Percentiles rank a stretch among this genome's conserved stretches.
phyloP scores from a whole-genome alignment of 2,329 filamentous ascomycete species.

The Sordariomycetes sp. region DNA sequence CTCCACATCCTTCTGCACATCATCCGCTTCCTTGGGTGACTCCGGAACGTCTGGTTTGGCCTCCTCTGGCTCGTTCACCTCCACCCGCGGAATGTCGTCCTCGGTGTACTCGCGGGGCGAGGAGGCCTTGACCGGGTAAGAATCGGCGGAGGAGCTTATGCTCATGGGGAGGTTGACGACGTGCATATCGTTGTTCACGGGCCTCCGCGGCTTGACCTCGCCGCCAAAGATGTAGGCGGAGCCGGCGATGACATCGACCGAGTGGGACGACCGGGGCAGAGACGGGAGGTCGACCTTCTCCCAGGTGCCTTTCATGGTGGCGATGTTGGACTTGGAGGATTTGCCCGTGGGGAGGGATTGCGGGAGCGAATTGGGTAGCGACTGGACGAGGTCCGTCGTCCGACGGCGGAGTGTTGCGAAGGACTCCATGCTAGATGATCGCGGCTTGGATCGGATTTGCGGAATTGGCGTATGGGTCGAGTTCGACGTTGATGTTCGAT shows the following conservation, averaged over 20 bases:
- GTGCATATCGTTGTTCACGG: slow-evolving; percentile 65
- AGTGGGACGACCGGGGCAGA: slow-evolving; percentile 65
- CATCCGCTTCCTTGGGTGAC: slow-evolving; percentile 21
- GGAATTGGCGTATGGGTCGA: not conserved
- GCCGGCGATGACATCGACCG: slow-evolving; percentile 47
- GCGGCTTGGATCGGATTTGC: not conserved
- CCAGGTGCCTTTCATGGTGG: slow-evolving; percentile 46
- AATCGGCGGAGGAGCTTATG: slow-evolving; percentile 43
- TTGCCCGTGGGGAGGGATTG: slow-evolving; percentile 1
- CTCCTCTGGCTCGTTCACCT: slow-evolving; percentile 11
- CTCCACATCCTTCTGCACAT: slow-evolving; percentile 8
- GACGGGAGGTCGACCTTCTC: slow-evolving; percentile 42
- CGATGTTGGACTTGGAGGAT: slow-evolving; percentile 10
- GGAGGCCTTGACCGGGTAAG: slow-evolving; percentile 42
- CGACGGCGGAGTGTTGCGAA: slow-evolving; percentile 43
- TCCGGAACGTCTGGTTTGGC: slow-evolving; percentile 27
- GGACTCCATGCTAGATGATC: slow-evolving; percentile 33
- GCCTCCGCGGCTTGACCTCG: slow-evolving; percentile 54
- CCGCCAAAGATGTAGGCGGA: slow-evolving; percentile 66
- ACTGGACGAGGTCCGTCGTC: slow-evolving; percentile 40
- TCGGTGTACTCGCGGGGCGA: slow-evolving; percentile 19
- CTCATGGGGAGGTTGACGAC: slow-evolving; percentile 49
- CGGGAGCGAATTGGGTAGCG: slow-evolving; percentile 36
- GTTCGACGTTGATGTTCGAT: too few species aligned
- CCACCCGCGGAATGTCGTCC: slow-evolving; percentile 6